Evolutionary conservation across 257 asterid genomes (phyloP).

Genomic region (Solanum appendiculatum): DNA sequence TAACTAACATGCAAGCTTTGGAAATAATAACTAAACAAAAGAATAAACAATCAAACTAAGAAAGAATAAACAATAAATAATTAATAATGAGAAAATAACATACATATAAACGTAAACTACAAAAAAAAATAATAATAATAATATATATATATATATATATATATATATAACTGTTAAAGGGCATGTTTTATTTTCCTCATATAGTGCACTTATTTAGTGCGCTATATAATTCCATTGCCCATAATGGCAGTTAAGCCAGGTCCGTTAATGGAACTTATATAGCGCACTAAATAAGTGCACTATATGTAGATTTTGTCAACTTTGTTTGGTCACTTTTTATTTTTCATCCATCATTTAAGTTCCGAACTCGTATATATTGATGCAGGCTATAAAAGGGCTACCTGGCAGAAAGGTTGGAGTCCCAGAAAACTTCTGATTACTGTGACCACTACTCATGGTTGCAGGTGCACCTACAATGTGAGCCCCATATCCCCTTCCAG

Average conservation of each 20-base stretch:
- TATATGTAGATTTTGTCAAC: not conserved
- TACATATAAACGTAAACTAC: too few relatives aligned
- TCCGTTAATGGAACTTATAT: not conserved
- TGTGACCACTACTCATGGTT: conserved; percentile 30
- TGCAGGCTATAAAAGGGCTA: not conserved
- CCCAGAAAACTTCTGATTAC: conserved; percentile 51
- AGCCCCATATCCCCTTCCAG: conserved; percentile 70
- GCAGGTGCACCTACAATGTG: conserved; percentile 66
- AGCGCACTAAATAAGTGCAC: not conserved
- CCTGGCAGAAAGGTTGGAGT: conserved; percentile 83
- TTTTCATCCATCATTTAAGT: not conserved
- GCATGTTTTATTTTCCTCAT: not conserved
- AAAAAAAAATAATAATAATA: too few relatives aligned
- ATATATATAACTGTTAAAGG: not conserved
- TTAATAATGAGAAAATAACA: too few relatives aligned
- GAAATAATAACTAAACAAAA: too few relatives aligned
- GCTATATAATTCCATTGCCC: not conserved
- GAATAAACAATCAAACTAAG: not conserved
- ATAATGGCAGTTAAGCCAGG: not conserved
- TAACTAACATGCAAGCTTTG: not conserved
- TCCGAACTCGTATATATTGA: not conserved
- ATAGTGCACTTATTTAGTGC: not conserved
- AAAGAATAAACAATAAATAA: not conserved
- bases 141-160: too few relatives aligned
- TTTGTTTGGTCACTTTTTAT: not conserved